A percentile compares a stretch with the other conserved stretches of the same genome.
phyloP scores from a whole-genome alignment of 1,139 yeast genomes.

The Debaryomyces sp. region DNA sequence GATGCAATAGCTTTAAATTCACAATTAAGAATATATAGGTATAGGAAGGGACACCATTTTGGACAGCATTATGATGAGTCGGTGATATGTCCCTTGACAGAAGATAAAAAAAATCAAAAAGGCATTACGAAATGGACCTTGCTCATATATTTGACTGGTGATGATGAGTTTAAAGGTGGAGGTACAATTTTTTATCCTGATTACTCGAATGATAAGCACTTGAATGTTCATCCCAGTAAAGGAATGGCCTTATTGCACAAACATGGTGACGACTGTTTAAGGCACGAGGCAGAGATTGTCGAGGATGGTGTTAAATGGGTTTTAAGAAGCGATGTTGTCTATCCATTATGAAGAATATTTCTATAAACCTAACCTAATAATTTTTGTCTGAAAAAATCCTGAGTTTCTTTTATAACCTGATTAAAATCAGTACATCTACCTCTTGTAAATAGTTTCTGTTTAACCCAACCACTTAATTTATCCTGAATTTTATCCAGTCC shows the following conservation, averaged over 20 bases:
- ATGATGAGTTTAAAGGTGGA: conserved; percentile 60
- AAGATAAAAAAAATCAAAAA: conserved; percentile 20
- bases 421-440: conserved; percentile 8
- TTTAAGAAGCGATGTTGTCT: conserved; percentile 61
- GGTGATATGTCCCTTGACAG: conserved; percentile 35
- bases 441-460: conserved; percentile 30
- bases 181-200: conserved; percentile 60
- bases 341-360: conserved; percentile 7
- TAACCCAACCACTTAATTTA: conserved; percentile 82
- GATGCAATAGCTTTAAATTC: conserved; percentile 57
- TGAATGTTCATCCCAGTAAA: conserved; percentile 50
- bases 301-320: conserved; percentile 64
- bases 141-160: conserved; percentile 60
- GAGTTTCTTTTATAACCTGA: conserved; percentile 22
- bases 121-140: conserved; percentile 63
- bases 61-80: conserved; percentile 68
- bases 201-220: conserved; percentile 19
- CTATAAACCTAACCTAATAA: conserved; percentile 9
- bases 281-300: conserved; percentile 63
- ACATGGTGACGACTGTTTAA: conserved; percentile 67
- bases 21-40: conserved; percentile 59
- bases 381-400: conserved; percentile 26
- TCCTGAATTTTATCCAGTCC: conserved; percentile 46
- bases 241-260: conserved; percentile 68
- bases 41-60: conserved; percentile 60